These are phyloP conservation scores for Solanum hybrid DNA, from an alignment of 305 asterid species.

Conservation along the genomic window DNA sequence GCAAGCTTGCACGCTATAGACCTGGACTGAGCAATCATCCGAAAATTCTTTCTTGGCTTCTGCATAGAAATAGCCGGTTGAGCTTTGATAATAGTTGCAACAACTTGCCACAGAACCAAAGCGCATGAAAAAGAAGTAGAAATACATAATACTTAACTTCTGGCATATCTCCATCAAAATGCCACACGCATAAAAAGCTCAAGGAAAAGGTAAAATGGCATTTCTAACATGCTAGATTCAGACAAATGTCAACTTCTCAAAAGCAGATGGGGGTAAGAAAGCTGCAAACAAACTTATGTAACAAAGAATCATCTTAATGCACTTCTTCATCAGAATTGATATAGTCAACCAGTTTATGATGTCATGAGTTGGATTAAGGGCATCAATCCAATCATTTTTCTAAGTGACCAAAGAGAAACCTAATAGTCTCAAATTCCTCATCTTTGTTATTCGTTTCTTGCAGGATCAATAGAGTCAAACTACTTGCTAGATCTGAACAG, in stretches of 20 bases:
- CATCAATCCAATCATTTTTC: background rate
- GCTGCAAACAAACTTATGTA: background rate
- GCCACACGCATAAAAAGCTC: background rate
- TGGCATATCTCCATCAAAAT: background rate
- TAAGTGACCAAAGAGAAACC: background rate
- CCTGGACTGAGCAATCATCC: constrained; percentile 63
- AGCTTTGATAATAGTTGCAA: background rate
- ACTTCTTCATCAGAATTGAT: background rate
- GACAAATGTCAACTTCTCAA: background rate
- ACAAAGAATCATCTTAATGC: background rate
- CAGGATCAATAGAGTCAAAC: background rate
- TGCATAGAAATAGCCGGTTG: constrained; percentile 21
- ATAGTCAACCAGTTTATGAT: background rate
- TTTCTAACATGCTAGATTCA: background rate
- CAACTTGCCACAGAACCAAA: background rate
- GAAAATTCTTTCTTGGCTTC: constrained; percentile 70
- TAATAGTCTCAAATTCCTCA: background rate
- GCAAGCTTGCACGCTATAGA: constrained; percentile 83
- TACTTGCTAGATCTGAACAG: background rate
- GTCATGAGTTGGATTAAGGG: background rate
- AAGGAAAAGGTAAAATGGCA: background rate
- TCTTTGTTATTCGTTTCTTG: background rate
- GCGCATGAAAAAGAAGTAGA: background rate
- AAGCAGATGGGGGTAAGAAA: background rate
- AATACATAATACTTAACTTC: background rate